Evolutionary conservation across 2,329 filamentous ascomycete genomes (phyloP), one percentile per base, ranked within the genome.

Genomic region (Chalaropsis thielavioides): DNA sequence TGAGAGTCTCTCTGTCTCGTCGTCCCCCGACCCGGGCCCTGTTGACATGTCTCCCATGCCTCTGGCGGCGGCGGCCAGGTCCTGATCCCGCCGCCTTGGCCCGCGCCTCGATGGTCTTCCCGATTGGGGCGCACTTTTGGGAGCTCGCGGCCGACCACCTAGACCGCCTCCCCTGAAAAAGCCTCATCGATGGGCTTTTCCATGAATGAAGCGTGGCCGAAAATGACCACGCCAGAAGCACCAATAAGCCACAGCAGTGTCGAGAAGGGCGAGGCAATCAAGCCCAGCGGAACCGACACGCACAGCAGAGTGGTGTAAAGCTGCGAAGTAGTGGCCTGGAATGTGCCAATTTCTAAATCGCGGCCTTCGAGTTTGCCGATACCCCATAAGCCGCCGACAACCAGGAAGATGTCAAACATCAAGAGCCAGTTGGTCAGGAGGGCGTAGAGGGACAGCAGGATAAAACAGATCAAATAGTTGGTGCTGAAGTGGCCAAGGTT

Each of bases 111-210:
- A 64, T 67, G 91, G 90, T 96, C 92, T 96, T 96, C 92, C 92
- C 92, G 89, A 92, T 84, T 81, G 87, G 89, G 92, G 91, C 91
- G 88, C 86, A 82, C 77, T 79, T 85, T 86, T 82, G 83, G 92
- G 92, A 96, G 92, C 88, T 94, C 88, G 94, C 94, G 92, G 92
- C 90, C 92, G 94, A 97, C 92, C 92, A 95, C 83, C 86, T 97
- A 99, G 89, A 99, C 94, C 92, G 94, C 92, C 92, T 99, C 94
- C 92, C 95, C 94, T 83, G 92, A 96, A 96, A 99, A 99, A 96
- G 92, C 92, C 92, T 95, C 92, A 86, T 97, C 94, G 81, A 97
- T 96, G 67, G 92, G 92, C 84, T 96, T 96, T 76, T 97, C 92
- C 88, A 97, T 86, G 75, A 97, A 85, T 69, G 91, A 83, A 71